Evolutionary conservation across 768 basidiomycete genomes (phyloP).

Genomic region (Flagelloscypha sp.): DNA sequence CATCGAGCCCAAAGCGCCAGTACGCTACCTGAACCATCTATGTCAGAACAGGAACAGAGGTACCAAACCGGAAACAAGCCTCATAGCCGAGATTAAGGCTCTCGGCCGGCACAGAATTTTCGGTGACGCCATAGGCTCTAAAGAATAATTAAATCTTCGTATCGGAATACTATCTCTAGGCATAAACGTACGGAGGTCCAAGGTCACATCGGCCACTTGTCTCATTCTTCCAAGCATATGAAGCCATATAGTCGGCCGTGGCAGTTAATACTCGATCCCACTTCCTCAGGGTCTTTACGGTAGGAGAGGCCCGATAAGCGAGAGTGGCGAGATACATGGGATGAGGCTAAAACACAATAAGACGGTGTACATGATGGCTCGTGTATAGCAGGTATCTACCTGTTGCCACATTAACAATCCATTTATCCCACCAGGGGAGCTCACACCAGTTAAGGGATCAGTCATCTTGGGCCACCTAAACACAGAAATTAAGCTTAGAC

Average conservation of each 20-base stretch:
- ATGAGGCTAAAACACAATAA: no score
- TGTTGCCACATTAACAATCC: background rate
- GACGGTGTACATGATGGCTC: no score
- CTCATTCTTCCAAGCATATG: background rate
- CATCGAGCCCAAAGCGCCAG: background rate
- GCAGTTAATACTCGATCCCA: background rate
- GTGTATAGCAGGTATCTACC: no score
- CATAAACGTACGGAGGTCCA: no score
- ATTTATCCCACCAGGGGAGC: conserved; percentile 1
- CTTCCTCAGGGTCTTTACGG: background rate
- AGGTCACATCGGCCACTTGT: background rate
- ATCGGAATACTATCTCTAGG: no score
- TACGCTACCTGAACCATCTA: conserved; percentile 1
- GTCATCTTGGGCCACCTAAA: conserved; percentile 1
- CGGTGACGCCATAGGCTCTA: no score
- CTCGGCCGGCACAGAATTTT: no score
- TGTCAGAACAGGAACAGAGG: background rate
- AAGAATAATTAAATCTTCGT: no score
- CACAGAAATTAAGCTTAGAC: no score
- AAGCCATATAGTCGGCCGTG: conserved; percentile 1
- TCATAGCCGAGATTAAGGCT: no score
- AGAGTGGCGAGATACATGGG: conserved; percentile 1
- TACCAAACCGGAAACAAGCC: no score
- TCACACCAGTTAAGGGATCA: background rate
- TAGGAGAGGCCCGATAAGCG: background rate